phyloP scores from a whole-genome alignment of 2,329 filamentous ascomycete genomes.

The Canariomyces notabilis region DNA sequence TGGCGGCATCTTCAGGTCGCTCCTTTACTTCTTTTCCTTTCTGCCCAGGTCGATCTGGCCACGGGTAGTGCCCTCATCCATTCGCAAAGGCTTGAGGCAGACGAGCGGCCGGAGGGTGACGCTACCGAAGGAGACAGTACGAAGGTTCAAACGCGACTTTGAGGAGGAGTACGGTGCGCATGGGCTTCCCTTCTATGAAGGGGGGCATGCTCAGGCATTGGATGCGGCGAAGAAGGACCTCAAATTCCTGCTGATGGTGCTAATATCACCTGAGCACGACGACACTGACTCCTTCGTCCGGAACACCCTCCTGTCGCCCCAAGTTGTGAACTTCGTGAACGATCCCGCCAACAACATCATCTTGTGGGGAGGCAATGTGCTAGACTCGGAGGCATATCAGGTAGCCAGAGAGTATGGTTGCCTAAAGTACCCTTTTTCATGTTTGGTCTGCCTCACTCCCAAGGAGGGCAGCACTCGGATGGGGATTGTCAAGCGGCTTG shows the following conservation, averaged over 20 bases:
- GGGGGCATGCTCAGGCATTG: conserved; percentile 85
- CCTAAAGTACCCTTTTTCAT: conserved; percentile 89
- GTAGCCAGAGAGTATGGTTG: conserved; percentile 81
- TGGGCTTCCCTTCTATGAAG: conserved; percentile 73
- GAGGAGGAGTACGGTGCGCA: conserved; percentile 83
- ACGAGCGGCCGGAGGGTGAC: conserved; percentile 69
- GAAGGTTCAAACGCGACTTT: conserved; percentile 85
- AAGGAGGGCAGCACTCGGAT: conserved; percentile 80
- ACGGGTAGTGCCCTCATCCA: conserved; percentile 49
- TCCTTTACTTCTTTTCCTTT: conserved; percentile 76
- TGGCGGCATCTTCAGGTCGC: conserved; percentile 62
- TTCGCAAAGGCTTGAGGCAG: conserved; percentile 49
- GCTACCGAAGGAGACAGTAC: conserved; percentile 80
- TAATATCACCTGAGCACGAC: conserved; percentile 91
- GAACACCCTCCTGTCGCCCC: conserved; percentile 72
- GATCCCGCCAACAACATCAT: conserved; percentile 74
- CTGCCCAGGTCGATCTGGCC: conserved; percentile 62
- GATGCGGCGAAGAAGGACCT: conserved; percentile 86
- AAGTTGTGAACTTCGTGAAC: conserved; percentile 69
- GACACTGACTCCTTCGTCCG: conserved; percentile 77
- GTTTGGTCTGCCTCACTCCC: conserved; percentile 80
- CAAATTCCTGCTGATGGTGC: conserved; percentile 83
- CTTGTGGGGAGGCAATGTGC: conserved; percentile 87
- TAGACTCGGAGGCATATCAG: conserved; percentile 91
- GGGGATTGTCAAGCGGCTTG: conserved; percentile 78